Conservation (phyloP, 2,329 filamentous ascomycete species). For the Pseudocercospora crystallina region DNA sequence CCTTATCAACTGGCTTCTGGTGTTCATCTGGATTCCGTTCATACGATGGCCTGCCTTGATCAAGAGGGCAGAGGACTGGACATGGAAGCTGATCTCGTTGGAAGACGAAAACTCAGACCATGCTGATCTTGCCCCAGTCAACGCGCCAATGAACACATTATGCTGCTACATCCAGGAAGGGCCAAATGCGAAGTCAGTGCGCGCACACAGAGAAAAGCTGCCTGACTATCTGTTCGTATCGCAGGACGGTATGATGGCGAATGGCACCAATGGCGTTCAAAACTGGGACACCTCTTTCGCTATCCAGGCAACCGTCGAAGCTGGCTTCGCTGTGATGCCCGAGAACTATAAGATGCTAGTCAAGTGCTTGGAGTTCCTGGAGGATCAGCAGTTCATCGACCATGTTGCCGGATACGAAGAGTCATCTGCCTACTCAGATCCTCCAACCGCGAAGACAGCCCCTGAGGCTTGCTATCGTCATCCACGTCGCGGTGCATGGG, state of each 20-base stretch:
- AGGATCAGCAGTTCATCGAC: constrained; percentile 86
- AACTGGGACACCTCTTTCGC: constrained; percentile 93
- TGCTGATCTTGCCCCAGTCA: constrained; percentile 83
- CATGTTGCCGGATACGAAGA: constrained; percentile 73
- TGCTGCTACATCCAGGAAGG: constrained; percentile 83
- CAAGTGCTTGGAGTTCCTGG: constrained; percentile 80
- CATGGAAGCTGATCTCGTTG: constrained; percentile 78
- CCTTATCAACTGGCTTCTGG: constrained; percentile 72
- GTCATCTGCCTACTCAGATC: constrained; percentile 48
- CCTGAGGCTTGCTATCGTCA: constrained; percentile 67
- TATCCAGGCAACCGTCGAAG: constrained; percentile 77
- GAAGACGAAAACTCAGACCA: constrained; percentile 94
- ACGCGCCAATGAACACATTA: constrained; percentile 84
- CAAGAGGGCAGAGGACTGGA: constrained; percentile 74
- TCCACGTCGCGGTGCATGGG: constrained; percentile 89
- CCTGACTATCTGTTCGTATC: constrained; percentile 92
- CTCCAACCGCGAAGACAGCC: constrained; percentile 31
- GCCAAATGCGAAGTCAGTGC: constrained; percentile 67
- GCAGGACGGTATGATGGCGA: constrained; percentile 85
- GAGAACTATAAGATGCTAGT: constrained; percentile 80
- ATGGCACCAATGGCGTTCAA: constrained; percentile 97
- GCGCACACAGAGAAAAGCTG: constrained; percentile 75
- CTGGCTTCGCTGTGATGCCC: constrained; percentile 72
- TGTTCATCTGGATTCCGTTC: constrained; percentile 77
- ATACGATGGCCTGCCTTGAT: constrained; percentile 66